These are phyloP conservation scores for Fallopia convolvulus DNA, from an alignment of 148 eudicot genomes.

Conservation along the genomic window DNA sequence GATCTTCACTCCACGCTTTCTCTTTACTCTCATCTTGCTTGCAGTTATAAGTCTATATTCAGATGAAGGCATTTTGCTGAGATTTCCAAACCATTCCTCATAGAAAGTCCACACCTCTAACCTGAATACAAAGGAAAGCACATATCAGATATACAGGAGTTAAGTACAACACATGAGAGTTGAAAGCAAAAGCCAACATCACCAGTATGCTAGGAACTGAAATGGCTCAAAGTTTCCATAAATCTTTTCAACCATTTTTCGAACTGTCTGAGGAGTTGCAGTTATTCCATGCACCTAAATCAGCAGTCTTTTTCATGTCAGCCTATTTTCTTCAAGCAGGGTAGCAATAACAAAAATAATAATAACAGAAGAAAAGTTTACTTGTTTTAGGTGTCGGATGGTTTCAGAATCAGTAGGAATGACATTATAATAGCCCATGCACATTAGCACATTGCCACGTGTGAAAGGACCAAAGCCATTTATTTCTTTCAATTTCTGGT, in stretches of 20 bases:
- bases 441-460: slow-evolving; percentile 72
- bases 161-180: background rate
- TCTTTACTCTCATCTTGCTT: slow-evolving; percentile 46
- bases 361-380: background rate
- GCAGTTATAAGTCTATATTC: slow-evolving; percentile 67
- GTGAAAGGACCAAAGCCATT: slow-evolving; percentile 79
- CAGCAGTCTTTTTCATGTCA: background rate
- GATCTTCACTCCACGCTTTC: background rate
- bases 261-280: slow-evolving; percentile 39
- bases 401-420: slow-evolving; percentile 83
- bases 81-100: slow-evolving; percentile 48
- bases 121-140: slow-evolving; percentile 29
- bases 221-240: slow-evolving; percentile 64
- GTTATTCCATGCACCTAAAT: slow-evolving; percentile 56
- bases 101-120: slow-evolving; percentile 75
- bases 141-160: background rate
- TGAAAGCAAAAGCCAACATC: background rate
- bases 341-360: background rate
- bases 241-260: slow-evolving; percentile 40
- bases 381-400: slow-evolving; percentile 71
- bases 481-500: slow-evolving; percentile 52
- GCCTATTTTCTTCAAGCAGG: background rate
- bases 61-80: slow-evolving; percentile 38
- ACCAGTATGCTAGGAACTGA: slow-evolving; percentile 85
- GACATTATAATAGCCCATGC: slow-evolving; percentile 76